phyloP scores from a whole-genome alignment of 306 rosid genomes.

The Biancaea sappan region DNA sequence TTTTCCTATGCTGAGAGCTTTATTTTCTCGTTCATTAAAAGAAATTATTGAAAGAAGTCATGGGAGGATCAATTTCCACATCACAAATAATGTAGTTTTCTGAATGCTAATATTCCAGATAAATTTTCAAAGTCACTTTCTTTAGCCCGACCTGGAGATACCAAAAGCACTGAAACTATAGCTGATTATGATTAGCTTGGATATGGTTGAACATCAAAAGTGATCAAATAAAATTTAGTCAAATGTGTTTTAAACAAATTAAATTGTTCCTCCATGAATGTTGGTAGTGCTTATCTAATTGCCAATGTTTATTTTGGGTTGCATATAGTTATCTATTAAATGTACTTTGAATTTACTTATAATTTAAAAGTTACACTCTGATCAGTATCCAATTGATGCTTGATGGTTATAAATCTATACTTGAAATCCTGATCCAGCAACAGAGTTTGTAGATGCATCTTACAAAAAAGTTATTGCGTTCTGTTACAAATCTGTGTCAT shows the following conservation, averaged over 20 bases:
- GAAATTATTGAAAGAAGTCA: slow-evolving; percentile 1
- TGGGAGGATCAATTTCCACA: not conserved
- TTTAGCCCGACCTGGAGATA: slow-evolving; percentile 1
- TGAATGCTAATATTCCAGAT: slow-evolving; percentile 5
- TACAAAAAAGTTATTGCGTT: not conserved
- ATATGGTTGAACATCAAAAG: slow-evolving; percentile 9
- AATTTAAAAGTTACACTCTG: not conserved
- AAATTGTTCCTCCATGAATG: slow-evolving; percentile 8
- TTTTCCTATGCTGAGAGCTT: not conserved
- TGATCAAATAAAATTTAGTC: not conserved
- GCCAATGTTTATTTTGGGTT: slow-evolving; percentile 6
- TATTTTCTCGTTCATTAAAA: slow-evolving; percentile 17
- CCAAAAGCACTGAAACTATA: slow-evolving; percentile 14
- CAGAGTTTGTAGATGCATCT: slow-evolving; percentile 10
- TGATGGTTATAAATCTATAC: not conserved
- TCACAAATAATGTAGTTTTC: not conserved
- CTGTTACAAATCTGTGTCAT: not conserved
- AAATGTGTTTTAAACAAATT: slow-evolving; percentile 12
- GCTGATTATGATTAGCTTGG: slow-evolving; percentile 4
- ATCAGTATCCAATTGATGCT: not conserved
- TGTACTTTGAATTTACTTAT: slow-evolving; percentile 1
- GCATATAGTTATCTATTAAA: not conserved
- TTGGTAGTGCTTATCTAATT: not conserved
- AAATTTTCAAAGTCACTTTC: slow-evolving; percentile 18
- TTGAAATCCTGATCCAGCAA: not conserved